A percentile compares a stretch with the other conserved stretches of the same genome.
Conservation (phyloP, 2,329 filamentous ascomycete species). For the Alternaria ethzedia region DNA sequence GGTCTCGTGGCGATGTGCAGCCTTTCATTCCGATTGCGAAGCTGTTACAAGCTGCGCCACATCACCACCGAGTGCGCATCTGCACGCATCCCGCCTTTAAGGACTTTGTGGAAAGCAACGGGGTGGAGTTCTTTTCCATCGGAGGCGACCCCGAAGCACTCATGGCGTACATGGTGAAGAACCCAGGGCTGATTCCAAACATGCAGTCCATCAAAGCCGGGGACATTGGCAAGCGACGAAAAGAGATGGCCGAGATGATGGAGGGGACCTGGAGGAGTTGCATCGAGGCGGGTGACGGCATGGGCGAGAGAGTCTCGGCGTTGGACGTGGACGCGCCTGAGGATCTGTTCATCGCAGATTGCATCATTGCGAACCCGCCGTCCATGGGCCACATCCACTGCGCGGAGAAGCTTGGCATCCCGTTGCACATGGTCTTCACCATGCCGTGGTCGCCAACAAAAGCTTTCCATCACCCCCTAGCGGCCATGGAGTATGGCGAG, state of each 20-base stretch:
- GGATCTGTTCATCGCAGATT: slow-evolving; percentile 75
- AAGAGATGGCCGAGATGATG: slow-evolving; percentile 37
- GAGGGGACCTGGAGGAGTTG: slow-evolving; percentile 47
- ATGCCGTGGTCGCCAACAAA: slow-evolving; percentile 60
- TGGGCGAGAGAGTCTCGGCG: slow-evolving; percentile 15
- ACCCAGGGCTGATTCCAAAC: slow-evolving; percentile 50
- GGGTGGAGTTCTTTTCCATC: slow-evolving; percentile 48
- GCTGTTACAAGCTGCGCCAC: slow-evolving; percentile 46
- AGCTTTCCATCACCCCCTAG: slow-evolving; percentile 59
- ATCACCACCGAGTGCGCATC: slow-evolving; percentile 37
- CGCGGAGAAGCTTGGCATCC: slow-evolving; percentile 75
- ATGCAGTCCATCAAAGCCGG: slow-evolving; percentile 37
- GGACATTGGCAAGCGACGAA: slow-evolving; percentile 41
- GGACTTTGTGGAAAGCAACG: slow-evolving; percentile 28
- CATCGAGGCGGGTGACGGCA: slow-evolving; percentile 47
- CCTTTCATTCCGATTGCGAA: slow-evolving; percentile 65
- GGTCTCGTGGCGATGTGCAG: slow-evolving; percentile 62
- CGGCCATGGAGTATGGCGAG: slow-evolving; percentile 52
- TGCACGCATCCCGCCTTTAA: slow-evolving; percentile 37
- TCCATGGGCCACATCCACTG: slow-evolving; percentile 62
- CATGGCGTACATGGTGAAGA: slow-evolving; percentile 61
- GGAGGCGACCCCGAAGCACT: slow-evolving; percentile 49
- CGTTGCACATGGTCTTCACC: slow-evolving; percentile 85
- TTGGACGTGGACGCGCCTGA: slow-evolving; percentile 17
- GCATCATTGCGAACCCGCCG: slow-evolving; percentile 34